Conservation (phyloP, 2,329 filamentous ascomycete species). For the Rutstroemia sp. region DNA sequence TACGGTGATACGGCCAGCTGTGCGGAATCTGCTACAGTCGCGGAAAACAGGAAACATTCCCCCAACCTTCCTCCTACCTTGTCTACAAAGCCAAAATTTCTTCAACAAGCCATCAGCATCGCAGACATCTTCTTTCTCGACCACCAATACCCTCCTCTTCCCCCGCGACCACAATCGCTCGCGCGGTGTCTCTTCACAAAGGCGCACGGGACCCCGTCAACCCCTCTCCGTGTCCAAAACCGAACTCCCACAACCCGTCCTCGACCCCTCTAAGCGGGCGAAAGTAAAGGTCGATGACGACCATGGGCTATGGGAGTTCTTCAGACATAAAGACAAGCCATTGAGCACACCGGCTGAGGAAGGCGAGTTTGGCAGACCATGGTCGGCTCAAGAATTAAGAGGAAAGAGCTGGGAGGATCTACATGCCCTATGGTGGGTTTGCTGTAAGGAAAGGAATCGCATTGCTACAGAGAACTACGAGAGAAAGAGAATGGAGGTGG, state of each 20-base stretch:
- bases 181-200: slow-evolving; percentile 75
- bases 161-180: slow-evolving; percentile 67
- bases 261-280: slow-evolving; percentile 48
- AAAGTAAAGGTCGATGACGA: slow-evolving; percentile 53
- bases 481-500: slow-evolving; percentile 57
- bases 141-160: slow-evolving; percentile 18
- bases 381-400: slow-evolving; percentile 79
- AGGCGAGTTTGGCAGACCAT: slow-evolving; percentile 66
- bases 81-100: slow-evolving; percentile 14
- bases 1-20: slow-evolving; percentile 20
- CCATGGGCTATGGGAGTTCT: slow-evolving; percentile 92
- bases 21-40: slow-evolving; percentile 15
- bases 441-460: slow-evolving; percentile 82
- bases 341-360: slow-evolving; percentile 67
- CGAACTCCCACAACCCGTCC: slow-evolving; percentile 64
- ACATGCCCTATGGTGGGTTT: slow-evolving; percentile 90
- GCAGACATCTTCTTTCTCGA: slow-evolving; percentile 29
- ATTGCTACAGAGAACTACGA: slow-evolving; percentile 72
- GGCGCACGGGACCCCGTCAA: slow-evolving; percentile 67
- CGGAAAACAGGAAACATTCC: slow-evolving; percentile 16
- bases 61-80: slow-evolving; percentile 29
- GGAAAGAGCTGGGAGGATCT: slow-evolving; percentile 91
- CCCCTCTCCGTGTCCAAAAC: slow-evolving; percentile 67
- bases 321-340: slow-evolving; percentile 61
- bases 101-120: slow-evolving; percentile 10